Percentiles rank a stretch among this genome's conserved stretches.
Conservation (phyloP, 352 stramenopile species). For the Globisporangium nunn region DNA sequence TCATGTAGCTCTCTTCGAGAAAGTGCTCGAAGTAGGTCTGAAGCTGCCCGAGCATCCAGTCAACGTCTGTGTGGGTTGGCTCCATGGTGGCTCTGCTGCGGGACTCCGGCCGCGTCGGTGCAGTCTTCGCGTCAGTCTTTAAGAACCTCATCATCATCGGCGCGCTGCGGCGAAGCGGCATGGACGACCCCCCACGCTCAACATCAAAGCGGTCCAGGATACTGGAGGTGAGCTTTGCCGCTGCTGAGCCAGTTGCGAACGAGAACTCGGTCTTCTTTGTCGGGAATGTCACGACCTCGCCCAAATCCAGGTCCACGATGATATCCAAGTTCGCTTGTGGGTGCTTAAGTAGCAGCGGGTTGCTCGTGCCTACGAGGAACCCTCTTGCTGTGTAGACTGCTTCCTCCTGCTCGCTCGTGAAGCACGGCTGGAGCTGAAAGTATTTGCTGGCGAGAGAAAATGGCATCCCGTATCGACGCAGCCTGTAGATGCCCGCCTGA, state of each 20-base stretch:
- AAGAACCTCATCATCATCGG: neutral
- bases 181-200: constrained; percentile 12
- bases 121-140: neutral
- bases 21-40: constrained; percentile 60
- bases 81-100: constrained; percentile 9
- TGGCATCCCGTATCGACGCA: constrained; percentile 36
- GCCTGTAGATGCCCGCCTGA: constrained; percentile 32
- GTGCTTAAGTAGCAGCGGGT: constrained; percentile 43
- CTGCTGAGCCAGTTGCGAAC: constrained; percentile 42
- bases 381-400: constrained; percentile 23
- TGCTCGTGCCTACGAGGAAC: constrained; percentile 51
- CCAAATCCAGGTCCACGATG: constrained; percentile 55
- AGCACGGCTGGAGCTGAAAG: constrained; percentile 49
- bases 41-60: constrained; percentile 58
- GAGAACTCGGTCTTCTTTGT: constrained; percentile 43
- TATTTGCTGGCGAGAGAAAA: constrained; percentile 27
- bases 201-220: constrained; percentile 27
- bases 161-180: neutral
- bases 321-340: constrained; percentile 41
- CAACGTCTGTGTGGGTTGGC: constrained; percentile 30
- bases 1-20: constrained; percentile 28
- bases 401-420: constrained; percentile 22
- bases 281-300: constrained; percentile 39
- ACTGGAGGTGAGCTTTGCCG: constrained; percentile 23
- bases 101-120: constrained; percentile 1